phyloP scores from a whole-genome alignment of 106 monocot genomes.

The Hemerocallis citrina region DNA sequence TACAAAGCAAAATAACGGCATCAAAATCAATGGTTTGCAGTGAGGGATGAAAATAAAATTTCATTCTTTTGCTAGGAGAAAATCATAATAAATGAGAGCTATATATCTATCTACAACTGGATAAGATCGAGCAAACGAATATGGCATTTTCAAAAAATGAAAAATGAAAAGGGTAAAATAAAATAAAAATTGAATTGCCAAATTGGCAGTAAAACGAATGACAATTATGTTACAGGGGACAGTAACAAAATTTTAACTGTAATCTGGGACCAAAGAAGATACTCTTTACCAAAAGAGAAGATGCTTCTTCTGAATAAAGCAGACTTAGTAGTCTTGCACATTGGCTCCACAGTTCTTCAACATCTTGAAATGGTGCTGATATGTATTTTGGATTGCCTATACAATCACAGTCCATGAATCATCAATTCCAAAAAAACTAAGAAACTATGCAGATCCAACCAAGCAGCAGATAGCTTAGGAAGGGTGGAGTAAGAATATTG shows the following conservation, averaged over 20 bases:
- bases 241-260: background rate
- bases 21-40: too few species aligned
- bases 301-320: background rate
- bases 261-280: background rate
- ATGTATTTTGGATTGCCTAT: background rate
- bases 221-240: constrained; percentile 4
- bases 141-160: background rate
- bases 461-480: constrained; percentile 1
- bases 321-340: background rate
- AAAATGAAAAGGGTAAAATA: background rate
- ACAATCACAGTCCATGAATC: background rate
- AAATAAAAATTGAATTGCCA: background rate
- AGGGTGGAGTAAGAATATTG: constrained; percentile 12
- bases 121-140: background rate
- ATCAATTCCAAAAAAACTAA: background rate
- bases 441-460: too few species aligned
- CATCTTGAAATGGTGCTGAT: background rate
- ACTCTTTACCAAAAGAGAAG: background rate
- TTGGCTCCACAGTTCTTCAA: background rate
- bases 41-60: too few species aligned
- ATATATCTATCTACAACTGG: background rate
- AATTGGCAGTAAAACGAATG: constrained; percentile 1
- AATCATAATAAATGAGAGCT: too few species aligned
- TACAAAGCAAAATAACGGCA: too few species aligned
- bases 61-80: too few species aligned